Evolutionary conservation across 371 early-diverging fungal species (phyloP).

Genomic region (Apophysomyces elegans): DNA sequence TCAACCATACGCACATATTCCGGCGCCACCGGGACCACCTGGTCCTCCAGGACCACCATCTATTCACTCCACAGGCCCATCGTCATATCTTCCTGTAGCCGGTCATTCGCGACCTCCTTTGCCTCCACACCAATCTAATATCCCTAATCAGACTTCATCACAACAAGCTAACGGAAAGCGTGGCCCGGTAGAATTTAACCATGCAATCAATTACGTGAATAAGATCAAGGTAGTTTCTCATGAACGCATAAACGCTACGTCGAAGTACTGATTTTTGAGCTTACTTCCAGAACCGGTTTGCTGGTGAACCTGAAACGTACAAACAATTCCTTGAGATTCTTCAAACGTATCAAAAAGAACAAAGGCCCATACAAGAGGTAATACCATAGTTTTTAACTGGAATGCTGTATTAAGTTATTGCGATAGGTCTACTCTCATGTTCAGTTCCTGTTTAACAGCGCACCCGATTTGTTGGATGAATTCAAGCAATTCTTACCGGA

Average conservation of each 20-base stretch:
- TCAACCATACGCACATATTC: constrained; percentile 13
- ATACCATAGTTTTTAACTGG: background rate
- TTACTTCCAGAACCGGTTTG: constrained; percentile 78
- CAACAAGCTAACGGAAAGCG: constrained; percentile 24
- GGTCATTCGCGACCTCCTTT: constrained; percentile 11
- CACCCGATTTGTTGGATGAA: constrained; percentile 91
- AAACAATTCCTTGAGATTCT: constrained; percentile 95
- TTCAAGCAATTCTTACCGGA: constrained; percentile 97
- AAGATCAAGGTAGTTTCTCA: constrained; percentile 79
- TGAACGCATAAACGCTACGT: background rate
- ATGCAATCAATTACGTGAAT: constrained; percentile 95
- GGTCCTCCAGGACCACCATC: constrained; percentile 25
- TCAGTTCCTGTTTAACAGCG: constrained; percentile 79
- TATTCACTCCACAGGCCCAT: constrained; percentile 9
- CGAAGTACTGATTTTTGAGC: background rate
- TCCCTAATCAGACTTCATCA: constrained; percentile 19
- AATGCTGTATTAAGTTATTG: background rate
- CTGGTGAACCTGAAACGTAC: constrained; percentile 88
- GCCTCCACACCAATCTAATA: constrained; percentile 9
- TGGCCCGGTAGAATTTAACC: constrained; percentile 86
- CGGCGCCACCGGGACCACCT: constrained; percentile 33
- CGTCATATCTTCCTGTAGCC: background rate
- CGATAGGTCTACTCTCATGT: constrained; percentile 89
- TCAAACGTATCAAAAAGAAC: constrained; percentile 92
- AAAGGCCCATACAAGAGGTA: constrained; percentile 87